A percentile compares a stretch with the other conserved stretches of the same genome.
These are phyloP conservation scores for Amanita exitialis DNA, from an alignment of 768 basidiomycete species.

Conservation along the genomic window DNA sequence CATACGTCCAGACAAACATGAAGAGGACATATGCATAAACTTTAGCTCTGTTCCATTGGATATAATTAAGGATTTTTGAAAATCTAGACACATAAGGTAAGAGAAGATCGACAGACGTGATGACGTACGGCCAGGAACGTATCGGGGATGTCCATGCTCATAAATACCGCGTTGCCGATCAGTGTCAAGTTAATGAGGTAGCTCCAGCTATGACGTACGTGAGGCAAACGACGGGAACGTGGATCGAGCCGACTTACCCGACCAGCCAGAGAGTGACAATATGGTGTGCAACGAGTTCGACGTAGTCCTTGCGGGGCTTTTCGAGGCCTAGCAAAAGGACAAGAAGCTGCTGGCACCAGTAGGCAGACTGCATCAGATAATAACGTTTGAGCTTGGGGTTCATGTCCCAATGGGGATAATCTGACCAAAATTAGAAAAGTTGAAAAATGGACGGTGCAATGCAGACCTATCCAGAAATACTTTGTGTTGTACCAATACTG, in stretches of 20 bases:
- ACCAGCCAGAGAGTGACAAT: slow-evolving; percentile 92
- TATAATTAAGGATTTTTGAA: slow-evolving; percentile 84
- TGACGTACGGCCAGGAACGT: slow-evolving; percentile 68
- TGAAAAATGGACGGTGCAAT: not conserved
- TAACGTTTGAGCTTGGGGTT: slow-evolving; percentile 77
- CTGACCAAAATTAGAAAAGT: slow-evolving; percentile 22
- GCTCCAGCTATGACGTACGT: slow-evolving; percentile 53
- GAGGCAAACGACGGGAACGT: slow-evolving; percentile 1
- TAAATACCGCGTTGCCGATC: slow-evolving; percentile 86
- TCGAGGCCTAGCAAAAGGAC: slow-evolving; percentile 80
- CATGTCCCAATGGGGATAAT: slow-evolving; percentile 89
- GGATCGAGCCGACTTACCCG: slow-evolving; percentile 39
- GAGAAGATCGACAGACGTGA: not conserved
- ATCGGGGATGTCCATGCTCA: slow-evolving; percentile 98
- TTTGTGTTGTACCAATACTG: slow-evolving; percentile 81
- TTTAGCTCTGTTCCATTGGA: slow-evolving; percentile 58
- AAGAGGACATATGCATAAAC: slow-evolving; percentile 54
- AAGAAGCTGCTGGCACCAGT: slow-evolving; percentile 92
- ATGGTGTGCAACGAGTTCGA: slow-evolving; percentile 84
- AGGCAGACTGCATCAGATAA: slow-evolving; percentile 88
- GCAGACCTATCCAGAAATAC: slow-evolving; percentile 74
- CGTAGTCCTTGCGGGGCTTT: slow-evolving; percentile 89
- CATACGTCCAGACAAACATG: slow-evolving; percentile 74
- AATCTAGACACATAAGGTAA: slow-evolving; percentile 32
- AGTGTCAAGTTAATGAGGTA: slow-evolving; percentile 71